phyloP scores from a whole-genome alignment of 2,329 filamentous ascomycete species.

The Orbilia quercus region DNA sequence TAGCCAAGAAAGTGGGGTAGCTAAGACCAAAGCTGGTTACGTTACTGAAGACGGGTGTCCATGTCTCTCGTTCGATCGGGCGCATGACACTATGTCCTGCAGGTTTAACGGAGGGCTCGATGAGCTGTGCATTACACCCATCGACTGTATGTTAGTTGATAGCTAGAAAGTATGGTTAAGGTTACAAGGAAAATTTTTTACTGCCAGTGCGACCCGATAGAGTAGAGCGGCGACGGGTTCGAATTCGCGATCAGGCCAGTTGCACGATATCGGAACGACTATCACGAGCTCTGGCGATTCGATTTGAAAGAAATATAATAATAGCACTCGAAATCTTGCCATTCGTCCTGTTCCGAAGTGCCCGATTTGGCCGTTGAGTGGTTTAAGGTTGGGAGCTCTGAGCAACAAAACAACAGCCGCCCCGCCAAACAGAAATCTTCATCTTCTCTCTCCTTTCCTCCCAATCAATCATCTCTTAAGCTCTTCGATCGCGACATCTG shows the following conservation, averaged over 20 bases:
- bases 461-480: too few species aligned
- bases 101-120: conserved; percentile 6
- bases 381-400: conserved; percentile 57
- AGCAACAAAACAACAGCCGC: conserved; percentile 43
- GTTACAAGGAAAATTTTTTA: too few species aligned
- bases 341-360: conserved; percentile 27
- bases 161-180: too few species aligned
- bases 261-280: conserved; percentile 44
- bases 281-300: conserved; percentile 49
- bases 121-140: too few species aligned
- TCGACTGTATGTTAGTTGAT: too few species aligned
- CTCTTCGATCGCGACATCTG: conserved; percentile 16
- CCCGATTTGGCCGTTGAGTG: conserved; percentile 53
- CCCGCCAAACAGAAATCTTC: conserved; percentile 47
- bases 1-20: not conserved
- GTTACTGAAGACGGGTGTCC: not conserved
- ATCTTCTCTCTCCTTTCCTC: conserved; percentile 35
- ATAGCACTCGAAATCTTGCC: too few species aligned
- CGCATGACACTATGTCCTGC: conserved; percentile 39
- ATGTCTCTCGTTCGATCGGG: conserved; percentile 27
- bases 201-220: too few species aligned
- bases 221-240: too few species aligned
- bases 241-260: conserved; percentile 15
- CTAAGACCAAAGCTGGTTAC: not conserved
- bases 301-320: too few species aligned